Evolutionary conservation across 495 filamentous ascomycete genomes (phyloP).

Genomic region (Penicillium canescens): DNA sequence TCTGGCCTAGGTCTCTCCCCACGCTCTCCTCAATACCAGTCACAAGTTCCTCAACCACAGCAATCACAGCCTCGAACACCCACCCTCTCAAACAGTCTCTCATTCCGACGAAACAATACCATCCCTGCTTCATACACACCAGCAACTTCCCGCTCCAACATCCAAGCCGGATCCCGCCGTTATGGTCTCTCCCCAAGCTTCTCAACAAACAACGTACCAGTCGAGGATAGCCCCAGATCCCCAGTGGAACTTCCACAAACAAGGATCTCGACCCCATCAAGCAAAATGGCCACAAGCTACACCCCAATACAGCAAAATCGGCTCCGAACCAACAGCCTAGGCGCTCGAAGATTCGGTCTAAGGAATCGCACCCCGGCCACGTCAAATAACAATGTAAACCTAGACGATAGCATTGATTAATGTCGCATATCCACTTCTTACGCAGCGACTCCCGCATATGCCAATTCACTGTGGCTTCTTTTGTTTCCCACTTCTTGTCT

Average conservation of each 20-base stretch:
- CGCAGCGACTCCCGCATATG: constrained; percentile 10
- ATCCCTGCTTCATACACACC: constrained; percentile 39
- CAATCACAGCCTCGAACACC: constrained; percentile 41
- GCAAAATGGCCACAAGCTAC: constrained; percentile 42
- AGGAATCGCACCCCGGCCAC: constrained; percentile 34
- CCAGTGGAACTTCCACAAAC: constrained; percentile 33
- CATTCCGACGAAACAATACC: constrained; percentile 45
- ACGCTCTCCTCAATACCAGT: constrained; percentile 21
- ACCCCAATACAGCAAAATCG: constrained; percentile 44
- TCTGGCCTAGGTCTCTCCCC: constrained; percentile 22
- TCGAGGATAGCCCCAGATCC: constrained; percentile 24
- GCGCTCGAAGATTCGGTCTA: constrained; percentile 38
- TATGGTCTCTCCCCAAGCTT: constrained; percentile 38
- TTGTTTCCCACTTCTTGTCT: not conserved
- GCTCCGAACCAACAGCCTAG: constrained; percentile 42
- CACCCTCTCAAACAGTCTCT: constrained; percentile 35
- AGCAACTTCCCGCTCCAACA: constrained; percentile 41
- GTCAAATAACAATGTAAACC: constrained; percentile 28
- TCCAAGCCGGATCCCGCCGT: constrained; percentile 49
- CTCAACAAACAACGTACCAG: constrained; percentile 19
- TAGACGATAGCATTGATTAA: constrained; percentile 42
- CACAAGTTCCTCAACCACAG: constrained; percentile 26
- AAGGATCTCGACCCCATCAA: constrained; percentile 38
- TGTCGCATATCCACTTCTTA: not conserved
- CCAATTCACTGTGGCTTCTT: not conserved